These are phyloP conservation scores for Colletotrichum caudatum DNA, from an alignment of 2,329 filamentous ascomycete genomes.

Conservation along the genomic window DNA sequence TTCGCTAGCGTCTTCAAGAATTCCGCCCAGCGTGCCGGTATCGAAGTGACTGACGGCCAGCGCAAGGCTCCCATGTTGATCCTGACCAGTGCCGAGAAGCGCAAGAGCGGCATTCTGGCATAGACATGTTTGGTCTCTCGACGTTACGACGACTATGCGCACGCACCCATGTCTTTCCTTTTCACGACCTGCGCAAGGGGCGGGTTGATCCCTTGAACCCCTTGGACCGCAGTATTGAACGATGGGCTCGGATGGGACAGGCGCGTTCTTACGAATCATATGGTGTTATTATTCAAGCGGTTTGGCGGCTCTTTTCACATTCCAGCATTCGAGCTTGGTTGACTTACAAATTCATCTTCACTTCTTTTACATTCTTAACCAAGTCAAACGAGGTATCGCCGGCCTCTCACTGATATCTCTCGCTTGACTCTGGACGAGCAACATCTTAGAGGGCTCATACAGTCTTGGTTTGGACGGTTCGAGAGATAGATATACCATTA, in stretches of 20 bases:
- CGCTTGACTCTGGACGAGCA: constrained; percentile 36
- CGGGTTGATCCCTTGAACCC: constrained; percentile 41
- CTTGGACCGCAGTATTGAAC: constrained; percentile 37
- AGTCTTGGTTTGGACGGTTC: constrained; percentile 29
- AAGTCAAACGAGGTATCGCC: constrained; percentile 26
- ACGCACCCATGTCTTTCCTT: constrained; percentile 42
- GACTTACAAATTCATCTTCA: constrained; percentile 41
- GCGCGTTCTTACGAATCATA: constrained; percentile 39
- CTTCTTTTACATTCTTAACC: constrained; percentile 39
- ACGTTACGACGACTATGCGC: constrained; percentile 43
- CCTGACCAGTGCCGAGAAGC: constrained; percentile 89
- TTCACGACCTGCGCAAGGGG: constrained; percentile 40
- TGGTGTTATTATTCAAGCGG: constrained; percentile 37
- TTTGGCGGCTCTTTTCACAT: constrained; percentile 35
- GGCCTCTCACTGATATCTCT: constrained; percentile 27
- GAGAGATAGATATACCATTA: constrained; percentile 36
- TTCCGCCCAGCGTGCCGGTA: constrained; percentile 62
- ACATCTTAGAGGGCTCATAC: constrained; percentile 24
- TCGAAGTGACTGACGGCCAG: constrained; percentile 70
- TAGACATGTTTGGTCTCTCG: constrained; percentile 30
- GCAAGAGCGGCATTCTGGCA: constrained; percentile 71
- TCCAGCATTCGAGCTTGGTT: constrained; percentile 41
- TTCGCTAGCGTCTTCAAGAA: constrained; percentile 77
- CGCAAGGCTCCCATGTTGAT: constrained; percentile 90
- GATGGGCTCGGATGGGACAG: constrained; percentile 37